These are phyloP conservation scores for Pyrenophora seminiperda DNA, from an alignment of 2,329 filamentous ascomycete genomes.

Conservation along the genomic window DNA sequence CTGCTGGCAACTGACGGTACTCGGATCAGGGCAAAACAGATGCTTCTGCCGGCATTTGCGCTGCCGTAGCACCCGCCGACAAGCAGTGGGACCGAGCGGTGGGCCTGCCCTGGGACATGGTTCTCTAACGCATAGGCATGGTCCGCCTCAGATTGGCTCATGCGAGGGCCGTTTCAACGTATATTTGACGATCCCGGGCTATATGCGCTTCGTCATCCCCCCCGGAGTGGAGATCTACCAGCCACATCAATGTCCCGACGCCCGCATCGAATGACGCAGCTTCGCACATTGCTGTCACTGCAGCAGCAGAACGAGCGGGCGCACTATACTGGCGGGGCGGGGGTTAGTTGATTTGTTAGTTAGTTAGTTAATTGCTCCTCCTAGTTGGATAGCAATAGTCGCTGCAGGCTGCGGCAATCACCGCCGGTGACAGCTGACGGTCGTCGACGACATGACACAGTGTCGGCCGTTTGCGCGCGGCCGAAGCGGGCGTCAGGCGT, in stretches of 20 bases:
- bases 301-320: constrained; percentile 22
- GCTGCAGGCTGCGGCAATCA: constrained; percentile 12
- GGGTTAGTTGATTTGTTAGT: too few species aligned
- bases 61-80: constrained; percentile 47
- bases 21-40: constrained; percentile 37
- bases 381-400: constrained; percentile 18
- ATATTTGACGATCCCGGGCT: constrained; percentile 39
- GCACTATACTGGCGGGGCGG: constrained; percentile 22
- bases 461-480: constrained; percentile 5
- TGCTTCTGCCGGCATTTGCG: constrained; percentile 42
- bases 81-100: constrained; percentile 36
- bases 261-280: constrained; percentile 38
- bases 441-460: constrained; percentile 19
- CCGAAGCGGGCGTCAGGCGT: constrained; percentile 5
- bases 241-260: constrained; percentile 43
- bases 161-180: constrained; percentile 50
- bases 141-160: constrained; percentile 47
- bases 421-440: too few species aligned
- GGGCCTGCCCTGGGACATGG: constrained; percentile 31
- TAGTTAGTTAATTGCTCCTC: too few species aligned
- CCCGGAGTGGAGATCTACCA: constrained; percentile 42
- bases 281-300: constrained; percentile 32
- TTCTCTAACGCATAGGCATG: constrained; percentile 47
- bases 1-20: constrained; percentile 28
- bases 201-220: constrained; percentile 48